A percentile compares a stretch with the other conserved stretches of the same genome.
Conservation (phyloP, 2,329 filamentous ascomycete species). For the Ophiostoma pallidulum region DNA sequence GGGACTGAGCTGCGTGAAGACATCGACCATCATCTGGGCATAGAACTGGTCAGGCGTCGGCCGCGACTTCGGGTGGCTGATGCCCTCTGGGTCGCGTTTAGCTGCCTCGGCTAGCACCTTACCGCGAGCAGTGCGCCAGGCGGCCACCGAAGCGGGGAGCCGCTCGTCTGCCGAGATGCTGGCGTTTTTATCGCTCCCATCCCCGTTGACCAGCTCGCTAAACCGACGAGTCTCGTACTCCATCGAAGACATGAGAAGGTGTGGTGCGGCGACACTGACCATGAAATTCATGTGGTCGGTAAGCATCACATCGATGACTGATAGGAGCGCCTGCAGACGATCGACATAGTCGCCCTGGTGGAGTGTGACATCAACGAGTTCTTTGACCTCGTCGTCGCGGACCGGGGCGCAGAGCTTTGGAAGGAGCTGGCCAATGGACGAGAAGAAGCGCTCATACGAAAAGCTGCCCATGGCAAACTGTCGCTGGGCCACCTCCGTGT, state of each 20-base stretch:
- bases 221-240: conserved; percentile 70
- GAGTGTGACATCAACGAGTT: conserved; percentile 53
- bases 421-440: conserved; percentile 63
- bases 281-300: conserved; percentile 79
- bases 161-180: conserved; percentile 24
- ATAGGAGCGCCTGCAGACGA: conserved; percentile 64
- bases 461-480: conserved; percentile 65
- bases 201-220: conserved; percentile 46
- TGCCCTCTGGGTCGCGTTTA: conserved; percentile 58
- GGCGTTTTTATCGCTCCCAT: conserved; percentile 48
- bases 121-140: conserved; percentile 55
- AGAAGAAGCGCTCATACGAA: conserved; percentile 73
- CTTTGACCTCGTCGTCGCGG: conserved; percentile 66
- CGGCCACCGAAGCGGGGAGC: conserved; percentile 50
- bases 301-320: conserved; percentile 67
- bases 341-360: conserved; percentile 58
- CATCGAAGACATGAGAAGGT: conserved; percentile 59
- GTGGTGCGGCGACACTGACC: conserved; percentile 60
- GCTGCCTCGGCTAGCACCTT: conserved; percentile 58
- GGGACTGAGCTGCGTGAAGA: conserved; percentile 56
- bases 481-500: conserved; percentile 58
- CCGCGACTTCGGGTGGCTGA: conserved; percentile 51
- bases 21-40: conserved; percentile 63
- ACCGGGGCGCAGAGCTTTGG: conserved; percentile 74
- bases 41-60: conserved; percentile 64